These are phyloP conservation scores for Dictyophora rubrovolvata DNA, from an alignment of 768 basidiomycete species.

Conservation along the genomic window DNA sequence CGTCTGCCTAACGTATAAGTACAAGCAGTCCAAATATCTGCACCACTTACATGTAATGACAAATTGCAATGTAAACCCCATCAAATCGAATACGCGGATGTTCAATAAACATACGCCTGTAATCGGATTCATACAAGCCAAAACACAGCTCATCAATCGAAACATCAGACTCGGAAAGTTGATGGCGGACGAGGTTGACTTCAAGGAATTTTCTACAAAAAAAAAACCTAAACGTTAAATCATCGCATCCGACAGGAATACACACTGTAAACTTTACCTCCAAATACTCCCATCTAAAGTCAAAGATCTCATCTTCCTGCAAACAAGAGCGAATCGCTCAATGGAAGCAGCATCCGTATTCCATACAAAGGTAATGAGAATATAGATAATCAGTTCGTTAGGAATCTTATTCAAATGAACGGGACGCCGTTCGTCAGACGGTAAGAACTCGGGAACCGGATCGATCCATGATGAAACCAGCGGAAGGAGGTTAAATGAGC, in stretches of 20 bases:
- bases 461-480: conserved; percentile 2
- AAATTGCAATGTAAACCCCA: conserved; percentile 86
- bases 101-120: conserved; percentile 69
- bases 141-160: conserved; percentile 37
- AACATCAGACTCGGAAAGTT: conserved; percentile 42
- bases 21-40: not conserved
- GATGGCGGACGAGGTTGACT: conserved; percentile 60
- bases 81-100: conserved; percentile 79
- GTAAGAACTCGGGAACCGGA: conserved; percentile 38
- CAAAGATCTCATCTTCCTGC: conserved; percentile 64
- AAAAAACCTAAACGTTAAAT: not conserved
- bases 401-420: conserved; percentile 53
- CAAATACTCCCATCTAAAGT: conserved; percentile 63
- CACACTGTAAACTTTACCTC: conserved; percentile 37
- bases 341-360: conserved; percentile 44
- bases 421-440: conserved; percentile 55
- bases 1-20: conserved; percentile 34
- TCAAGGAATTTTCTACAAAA: conserved; percentile 7
- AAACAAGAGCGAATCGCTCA: conserved; percentile 68
- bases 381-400: conserved; percentile 60
- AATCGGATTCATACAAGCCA: conserved; percentile 48
- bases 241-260: not conserved
- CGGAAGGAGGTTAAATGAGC: not conserved
- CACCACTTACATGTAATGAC: conserved; percentile 66
- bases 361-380: conserved; percentile 44